These are phyloP conservation scores for Termitomyces sp. DNA, from an alignment of 768 basidiomycete genomes.

Conservation along the genomic window DNA sequence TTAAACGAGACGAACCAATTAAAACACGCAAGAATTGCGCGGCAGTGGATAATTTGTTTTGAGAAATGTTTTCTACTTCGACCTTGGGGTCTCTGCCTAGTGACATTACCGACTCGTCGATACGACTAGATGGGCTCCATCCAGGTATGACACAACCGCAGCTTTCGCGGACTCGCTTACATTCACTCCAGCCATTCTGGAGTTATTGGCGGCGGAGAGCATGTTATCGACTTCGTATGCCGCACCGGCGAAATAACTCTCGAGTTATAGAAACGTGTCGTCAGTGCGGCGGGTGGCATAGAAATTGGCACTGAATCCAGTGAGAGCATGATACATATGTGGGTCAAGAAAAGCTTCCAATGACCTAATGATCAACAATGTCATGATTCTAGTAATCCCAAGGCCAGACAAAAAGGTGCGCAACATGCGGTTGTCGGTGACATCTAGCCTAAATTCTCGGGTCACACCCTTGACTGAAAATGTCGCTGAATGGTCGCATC, in stretches of 20 bases:
- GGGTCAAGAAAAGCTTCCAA: neutral
- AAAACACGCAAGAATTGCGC: neutral
- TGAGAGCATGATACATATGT: constrained; percentile 58
- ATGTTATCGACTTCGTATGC: constrained; percentile 75
- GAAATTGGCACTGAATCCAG: constrained; percentile 71
- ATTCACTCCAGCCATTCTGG: constrained; percentile 48
- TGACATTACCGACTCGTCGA: constrained; percentile 9
- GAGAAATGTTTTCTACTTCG: neutral
- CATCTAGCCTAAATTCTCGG: constrained; percentile 52
- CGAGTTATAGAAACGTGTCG: constrained; percentile 49
- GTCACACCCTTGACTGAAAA: constrained; percentile 47
- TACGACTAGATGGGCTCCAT: constrained; percentile 50
- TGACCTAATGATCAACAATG: no score
- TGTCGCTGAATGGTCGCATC: constrained; percentile 59
- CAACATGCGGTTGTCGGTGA: constrained; percentile 47
- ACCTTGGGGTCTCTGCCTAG: neutral
- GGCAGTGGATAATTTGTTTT: neutral
- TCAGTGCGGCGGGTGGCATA: constrained; percentile 31
- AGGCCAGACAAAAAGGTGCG: constrained; percentile 44
- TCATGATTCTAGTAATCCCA: constrained; percentile 34
- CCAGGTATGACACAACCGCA: constrained; percentile 57
- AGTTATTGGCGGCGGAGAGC: constrained; percentile 62
- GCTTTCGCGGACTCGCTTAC: constrained; percentile 58
- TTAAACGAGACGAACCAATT: neutral
- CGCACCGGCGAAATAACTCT: constrained; percentile 77